Evolutionary conservation across 768 basidiomycete genomes (phyloP).

Genomic region (Epithele typhae): DNA sequence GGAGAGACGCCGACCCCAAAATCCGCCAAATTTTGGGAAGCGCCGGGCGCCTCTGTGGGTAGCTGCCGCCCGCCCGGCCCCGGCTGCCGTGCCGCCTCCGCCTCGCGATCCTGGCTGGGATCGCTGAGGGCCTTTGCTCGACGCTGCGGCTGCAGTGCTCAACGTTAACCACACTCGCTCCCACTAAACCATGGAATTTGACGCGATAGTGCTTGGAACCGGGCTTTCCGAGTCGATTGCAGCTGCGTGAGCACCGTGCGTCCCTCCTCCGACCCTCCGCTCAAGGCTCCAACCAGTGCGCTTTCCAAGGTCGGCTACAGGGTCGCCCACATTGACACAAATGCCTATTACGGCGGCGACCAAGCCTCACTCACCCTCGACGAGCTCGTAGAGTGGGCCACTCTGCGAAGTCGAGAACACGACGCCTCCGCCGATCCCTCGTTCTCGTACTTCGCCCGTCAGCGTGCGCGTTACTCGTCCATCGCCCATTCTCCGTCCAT

Average conservation of each 20-base stretch:
- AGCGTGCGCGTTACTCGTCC: constrained; percentile 34
- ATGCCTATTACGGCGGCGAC: constrained; percentile 79
- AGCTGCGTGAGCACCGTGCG: constrained; percentile 67
- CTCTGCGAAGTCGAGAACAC: constrained; percentile 26
- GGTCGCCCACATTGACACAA: constrained; percentile 83
- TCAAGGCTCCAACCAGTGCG: constrained; percentile 46
- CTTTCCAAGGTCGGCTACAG: constrained; percentile 85
- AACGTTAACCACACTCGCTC: too few relatives aligned
- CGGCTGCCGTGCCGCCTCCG: neutral
- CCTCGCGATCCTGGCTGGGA: too few relatives aligned
- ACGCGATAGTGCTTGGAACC: constrained; percentile 71
- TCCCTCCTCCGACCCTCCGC: constrained; percentile 9
- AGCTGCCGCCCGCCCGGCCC: neutral
- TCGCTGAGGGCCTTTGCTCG: too few relatives aligned
- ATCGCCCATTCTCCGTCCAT: constrained; percentile 40
- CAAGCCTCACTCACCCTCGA: constrained; percentile 80
- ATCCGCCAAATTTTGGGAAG: constrained; percentile 19
- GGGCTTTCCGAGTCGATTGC: constrained; percentile 80
- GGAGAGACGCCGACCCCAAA: constrained; percentile 12
- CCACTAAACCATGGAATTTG: constrained; percentile 53
- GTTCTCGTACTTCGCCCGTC: constrained; percentile 26
- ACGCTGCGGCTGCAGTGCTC: too few relatives aligned
- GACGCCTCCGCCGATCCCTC: constrained; percentile 9
- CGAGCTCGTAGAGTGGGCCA: constrained; percentile 73
- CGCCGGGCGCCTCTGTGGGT: constrained; percentile 4